Evolutionary conservation across 192 early-diverging fungal species (phyloP).

Genomic region (Coemansia sp.): DNA sequence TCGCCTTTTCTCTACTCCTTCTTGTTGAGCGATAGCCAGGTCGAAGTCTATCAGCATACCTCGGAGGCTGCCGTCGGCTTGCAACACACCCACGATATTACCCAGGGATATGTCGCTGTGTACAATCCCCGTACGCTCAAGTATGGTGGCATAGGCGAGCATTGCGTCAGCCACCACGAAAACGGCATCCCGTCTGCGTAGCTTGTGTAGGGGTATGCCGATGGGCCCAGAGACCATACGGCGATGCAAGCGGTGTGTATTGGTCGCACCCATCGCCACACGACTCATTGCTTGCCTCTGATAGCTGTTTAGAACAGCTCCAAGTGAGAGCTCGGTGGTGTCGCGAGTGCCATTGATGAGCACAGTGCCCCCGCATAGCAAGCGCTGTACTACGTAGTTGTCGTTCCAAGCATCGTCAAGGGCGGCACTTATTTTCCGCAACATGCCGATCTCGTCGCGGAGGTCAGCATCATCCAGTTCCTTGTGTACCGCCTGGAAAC

Average conservation of each 20-base stretch:
- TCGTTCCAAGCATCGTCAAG: constrained; percentile 26
- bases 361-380: constrained; percentile 47
- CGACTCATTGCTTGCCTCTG: too few species aligned
- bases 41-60: constrained; percentile 58
- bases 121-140: constrained; percentile 25
- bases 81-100: constrained; percentile 45
- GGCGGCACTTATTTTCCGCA: constrained; percentile 24
- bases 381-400: constrained; percentile 23
- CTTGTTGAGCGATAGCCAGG: too few species aligned
- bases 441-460: constrained; percentile 41
- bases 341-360: constrained; percentile 26
- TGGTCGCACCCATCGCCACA: too few species aligned
- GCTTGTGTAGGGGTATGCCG: constrained; percentile 32
- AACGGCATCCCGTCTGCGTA: constrained; percentile 36
- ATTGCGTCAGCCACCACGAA: constrained; percentile 46
- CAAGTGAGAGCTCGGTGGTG: neutral
- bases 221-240: constrained; percentile 50
- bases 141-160: constrained; percentile 33
- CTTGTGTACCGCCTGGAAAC: constrained; percentile 35
- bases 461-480: neutral
- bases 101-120: constrained; percentile 55
- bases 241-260: constrained; percentile 28
- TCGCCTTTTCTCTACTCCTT: too few species aligned
- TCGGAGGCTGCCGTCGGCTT: constrained; percentile 15
- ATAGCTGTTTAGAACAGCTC: too few species aligned